These are phyloP conservation scores for Ophidiomyces ophidiicola DNA, from an alignment of 2,329 filamentous ascomycete species.

Conservation along the genomic window DNA sequence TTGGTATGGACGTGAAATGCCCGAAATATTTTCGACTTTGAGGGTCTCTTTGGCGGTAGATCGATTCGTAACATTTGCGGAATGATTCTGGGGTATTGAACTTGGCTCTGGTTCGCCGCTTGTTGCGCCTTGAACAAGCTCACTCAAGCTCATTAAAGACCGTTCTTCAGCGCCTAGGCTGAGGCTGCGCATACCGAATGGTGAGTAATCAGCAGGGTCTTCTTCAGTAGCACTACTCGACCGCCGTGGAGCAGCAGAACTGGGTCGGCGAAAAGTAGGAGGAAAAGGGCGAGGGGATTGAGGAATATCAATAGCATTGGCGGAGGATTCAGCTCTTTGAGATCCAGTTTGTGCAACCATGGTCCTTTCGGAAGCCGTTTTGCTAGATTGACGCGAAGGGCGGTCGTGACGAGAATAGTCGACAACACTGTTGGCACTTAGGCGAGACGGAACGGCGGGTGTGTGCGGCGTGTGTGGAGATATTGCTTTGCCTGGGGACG, in stretches of 20 bases:
- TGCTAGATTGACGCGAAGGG: slow-evolving; percentile 23
- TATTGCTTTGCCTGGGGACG: slow-evolving; percentile 78
- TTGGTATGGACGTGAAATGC: slow-evolving; percentile 20
- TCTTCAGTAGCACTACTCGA: slow-evolving; percentile 23
- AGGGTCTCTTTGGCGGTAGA: slow-evolving; percentile 2
- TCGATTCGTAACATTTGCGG: slow-evolving; percentile 17
- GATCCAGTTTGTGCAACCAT: slow-evolving; percentile 25
- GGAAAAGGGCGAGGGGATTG: slow-evolving; percentile 35
- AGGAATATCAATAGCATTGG: slow-evolving; percentile 39
- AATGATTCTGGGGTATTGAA: slow-evolving; percentile 17
- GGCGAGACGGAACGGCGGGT: slow-evolving; percentile 81
- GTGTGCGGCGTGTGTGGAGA: slow-evolving; percentile 87
- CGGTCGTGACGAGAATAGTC: slow-evolving; percentile 45
- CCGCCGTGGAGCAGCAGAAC: slow-evolving; percentile 32
- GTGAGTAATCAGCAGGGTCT: slow-evolving; percentile 36
- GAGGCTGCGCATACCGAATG: slow-evolving; percentile 36
- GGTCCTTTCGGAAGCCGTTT: slow-evolving; percentile 28
- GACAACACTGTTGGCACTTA: slow-evolving; percentile 79
- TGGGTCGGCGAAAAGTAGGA: slow-evolving; percentile 34
- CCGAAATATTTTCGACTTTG: not conserved
- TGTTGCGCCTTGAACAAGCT: slow-evolving; percentile 27
- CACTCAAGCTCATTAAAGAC: slow-evolving; percentile 23
- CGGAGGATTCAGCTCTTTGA: slow-evolving; percentile 26
- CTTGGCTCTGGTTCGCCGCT: slow-evolving; percentile 17
- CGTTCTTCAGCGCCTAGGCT: slow-evolving; percentile 36